Base-by-base conservation (phyloP, 768 basidiomycete species). In the Suillus discolor region DNA sequence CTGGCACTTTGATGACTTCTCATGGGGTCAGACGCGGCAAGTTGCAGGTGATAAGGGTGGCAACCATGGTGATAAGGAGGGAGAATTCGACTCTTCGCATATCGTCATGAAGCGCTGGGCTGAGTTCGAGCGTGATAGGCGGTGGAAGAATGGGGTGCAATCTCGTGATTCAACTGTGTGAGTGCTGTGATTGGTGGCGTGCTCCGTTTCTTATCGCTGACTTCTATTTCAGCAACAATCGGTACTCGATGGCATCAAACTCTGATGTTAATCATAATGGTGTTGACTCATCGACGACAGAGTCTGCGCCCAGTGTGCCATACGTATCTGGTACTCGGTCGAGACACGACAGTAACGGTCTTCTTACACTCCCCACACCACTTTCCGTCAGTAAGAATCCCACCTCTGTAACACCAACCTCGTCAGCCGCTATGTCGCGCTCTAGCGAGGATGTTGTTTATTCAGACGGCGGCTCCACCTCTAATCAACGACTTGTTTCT, bases 101-200 rank as follows among this genome's bases (percentile, higher is more conserved):
- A 99, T 99, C 71, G 92, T 97, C 42, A 98, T 99, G 97, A 99
- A 99, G 83, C 87, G 94, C 47, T 99, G 97, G 97, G 95, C 89
- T 20, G 97, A 99, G 79, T 99, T 97, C 75, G 97, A 99, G 82
- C 83, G 97, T 59, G 97, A 99, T 70, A 81, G 97, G 70, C 84
- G 96, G 67, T 98, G 94, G 94, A 95, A 89, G 87, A 90, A 78
- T 73, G 96, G 94, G 8, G 86, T 86, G 25, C 87, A 90, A 69
- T 96, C 94, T 6, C 85, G 92, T 67, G 94, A 97, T 73, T 90
- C 88, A 28, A 84, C 86, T 6, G 87, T 84, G 92, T 92, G 74
- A 66, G 87, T 81, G 38, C 62, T 67, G 49, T 38, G 15, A 62
- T 66, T 75, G 61, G 66, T 62, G 66, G 54, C 28, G 28, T n/a